phyloP scores from a whole-genome alignment of 2,329 filamentous ascomycete species.

The Talaromyces pinophilus region DNA sequence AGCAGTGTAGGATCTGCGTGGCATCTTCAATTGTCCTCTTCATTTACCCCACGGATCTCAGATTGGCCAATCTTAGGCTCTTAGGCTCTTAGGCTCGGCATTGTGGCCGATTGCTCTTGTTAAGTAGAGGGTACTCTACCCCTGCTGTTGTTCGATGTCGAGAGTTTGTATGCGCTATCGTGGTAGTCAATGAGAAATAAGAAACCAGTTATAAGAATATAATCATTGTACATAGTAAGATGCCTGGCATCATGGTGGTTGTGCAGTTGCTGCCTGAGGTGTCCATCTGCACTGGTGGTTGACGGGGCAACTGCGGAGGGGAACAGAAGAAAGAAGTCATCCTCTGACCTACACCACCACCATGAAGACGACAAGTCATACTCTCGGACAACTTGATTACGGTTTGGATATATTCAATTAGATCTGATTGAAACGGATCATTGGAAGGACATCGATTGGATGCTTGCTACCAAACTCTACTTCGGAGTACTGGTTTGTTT shows the following conservation, averaged over 20 bases:
- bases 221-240: background rate
- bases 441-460: background rate
- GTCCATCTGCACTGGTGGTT: slow-evolving; percentile 6
- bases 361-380: background rate
- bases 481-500: slow-evolving; percentile 5
- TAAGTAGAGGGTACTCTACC: background rate
- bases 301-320: slow-evolving; percentile 24
- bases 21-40: background rate
- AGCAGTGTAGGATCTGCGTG: background rate
- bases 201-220: background rate
- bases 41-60: background rate
- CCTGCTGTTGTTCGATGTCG: background rate
- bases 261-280: slow-evolving; percentile 10
- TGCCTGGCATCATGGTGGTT: background rate
- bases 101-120: background rate
- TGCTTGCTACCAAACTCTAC: background rate
- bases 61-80: background rate
- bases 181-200: background rate
- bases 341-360: background rate
- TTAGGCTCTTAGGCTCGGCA: background rate
- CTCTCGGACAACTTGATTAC: too few relatives aligned
- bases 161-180: background rate
- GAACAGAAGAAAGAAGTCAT: slow-evolving; percentile 9
- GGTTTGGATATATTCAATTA: background rate
- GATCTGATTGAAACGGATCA: background rate